A percentile compares a stretch with the other conserved stretches of the same genome.
Evolutionary conservation across 2,329 filamentous ascomycete genomes (phyloP).

Genomic region (Exophiala alcalophila): DNA sequence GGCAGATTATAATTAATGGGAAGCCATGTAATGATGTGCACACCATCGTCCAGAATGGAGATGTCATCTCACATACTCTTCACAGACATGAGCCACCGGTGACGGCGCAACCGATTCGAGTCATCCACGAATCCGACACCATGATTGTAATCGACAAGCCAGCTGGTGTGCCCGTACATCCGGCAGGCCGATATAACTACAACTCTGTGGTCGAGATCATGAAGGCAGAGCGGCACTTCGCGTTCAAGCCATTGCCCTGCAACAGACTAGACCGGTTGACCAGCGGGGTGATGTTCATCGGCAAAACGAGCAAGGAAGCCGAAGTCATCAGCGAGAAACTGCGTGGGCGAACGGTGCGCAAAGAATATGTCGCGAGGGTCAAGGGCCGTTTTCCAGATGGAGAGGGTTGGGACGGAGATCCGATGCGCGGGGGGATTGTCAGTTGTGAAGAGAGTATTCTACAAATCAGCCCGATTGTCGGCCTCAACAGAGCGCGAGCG

Average conservation of each 20-base stretch:
- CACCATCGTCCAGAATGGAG: constrained; percentile 61
- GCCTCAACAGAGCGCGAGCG: constrained; percentile 88
- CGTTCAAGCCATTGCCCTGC: constrained; percentile 67
- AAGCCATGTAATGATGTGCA: constrained; percentile 51
- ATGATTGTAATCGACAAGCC: constrained; percentile 98
- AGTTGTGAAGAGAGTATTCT: constrained; percentile 93
- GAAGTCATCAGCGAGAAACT: constrained; percentile 75
- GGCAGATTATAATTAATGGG: constrained; percentile 77
- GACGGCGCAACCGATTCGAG: constrained; percentile 70
- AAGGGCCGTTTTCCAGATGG: constrained; percentile 85
- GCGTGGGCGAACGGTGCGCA: constrained; percentile 75
- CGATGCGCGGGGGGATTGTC: constrained; percentile 57
- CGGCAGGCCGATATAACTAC: constrained; percentile 91
- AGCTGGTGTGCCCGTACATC: constrained; percentile 89
- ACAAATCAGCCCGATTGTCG: constrained; percentile 90
- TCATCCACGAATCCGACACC: constrained; percentile 88
- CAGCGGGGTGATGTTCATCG: constrained; percentile 97
- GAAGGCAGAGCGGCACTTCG: constrained; percentile 65
- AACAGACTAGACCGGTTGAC: constrained; percentile 93
- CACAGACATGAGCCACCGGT: constrained; percentile 96
- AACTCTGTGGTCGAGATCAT: constrained; percentile 95
- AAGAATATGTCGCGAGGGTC: constrained; percentile 89
- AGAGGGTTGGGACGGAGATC: constrained; percentile 26
- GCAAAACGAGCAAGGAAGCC: constrained; percentile 77
- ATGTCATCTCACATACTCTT: constrained; percentile 86